Evolutionary conservation across 176 grass and related monocot species (phyloP).

Genomic region (Poa pratensis): DNA sequence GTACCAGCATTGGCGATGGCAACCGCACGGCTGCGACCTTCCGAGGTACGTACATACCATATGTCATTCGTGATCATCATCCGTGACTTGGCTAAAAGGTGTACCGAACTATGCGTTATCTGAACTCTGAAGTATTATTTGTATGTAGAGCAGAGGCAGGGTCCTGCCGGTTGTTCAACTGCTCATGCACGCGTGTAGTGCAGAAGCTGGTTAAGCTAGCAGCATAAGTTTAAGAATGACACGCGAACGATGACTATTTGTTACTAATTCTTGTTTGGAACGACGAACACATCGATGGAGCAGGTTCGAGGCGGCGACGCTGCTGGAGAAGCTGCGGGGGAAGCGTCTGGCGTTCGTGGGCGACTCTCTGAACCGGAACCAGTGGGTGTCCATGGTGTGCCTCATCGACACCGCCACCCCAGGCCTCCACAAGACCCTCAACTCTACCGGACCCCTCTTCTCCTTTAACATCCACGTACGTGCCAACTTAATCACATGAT

Average conservation of each 20-base stretch:
- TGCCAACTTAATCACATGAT: not conserved
- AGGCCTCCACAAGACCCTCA: conserved; percentile 48
- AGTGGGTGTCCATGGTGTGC: conserved; percentile 88
- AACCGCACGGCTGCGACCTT: conserved; percentile 71
- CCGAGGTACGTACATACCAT: conserved; percentile 52
- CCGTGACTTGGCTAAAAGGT: too few species aligned
- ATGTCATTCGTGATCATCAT: too few species aligned
- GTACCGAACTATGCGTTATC: too few species aligned
- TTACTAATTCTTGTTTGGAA: too few species aligned
- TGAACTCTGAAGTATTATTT: too few species aligned
- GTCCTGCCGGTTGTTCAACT: too few species aligned
- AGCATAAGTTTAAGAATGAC: too few species aligned
- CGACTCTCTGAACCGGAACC: conserved; percentile 89
- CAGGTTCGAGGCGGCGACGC: conserved; percentile 69
- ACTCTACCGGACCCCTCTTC: conserved; percentile 49
- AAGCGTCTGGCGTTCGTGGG: conserved; percentile 77
- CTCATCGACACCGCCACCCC: conserved; percentile 68
- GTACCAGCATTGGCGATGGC: conserved; percentile 81
- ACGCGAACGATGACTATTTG: too few species aligned
- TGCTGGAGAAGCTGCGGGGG: conserved; percentile 58
- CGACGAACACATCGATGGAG: too few species aligned
- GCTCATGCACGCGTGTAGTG: too few species aligned
- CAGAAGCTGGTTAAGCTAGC: too few species aligned
- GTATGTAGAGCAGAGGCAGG: too few species aligned
- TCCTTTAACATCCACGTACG: conserved; percentile 69